Percentiles rank a stretch among this genome's conserved stretches.
Evolutionary conservation across 1,139 yeast genomes (phyloP).

Genomic region (Pneumocystis canis): DNA sequence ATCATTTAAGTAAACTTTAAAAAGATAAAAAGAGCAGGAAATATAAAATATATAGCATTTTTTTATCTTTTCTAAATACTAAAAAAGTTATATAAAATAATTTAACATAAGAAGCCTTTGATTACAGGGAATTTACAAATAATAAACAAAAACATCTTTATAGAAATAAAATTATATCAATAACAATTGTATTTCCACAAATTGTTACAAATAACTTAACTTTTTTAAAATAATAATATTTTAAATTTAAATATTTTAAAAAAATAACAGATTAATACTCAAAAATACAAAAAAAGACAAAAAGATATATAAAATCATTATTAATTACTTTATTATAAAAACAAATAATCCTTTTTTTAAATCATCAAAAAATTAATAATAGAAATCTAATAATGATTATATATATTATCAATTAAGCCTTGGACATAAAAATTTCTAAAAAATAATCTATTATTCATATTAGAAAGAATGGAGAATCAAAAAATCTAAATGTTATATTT

Average conservation of each 20-base stretch:
- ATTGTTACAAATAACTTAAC: conserved; percentile 22
- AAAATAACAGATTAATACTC: not conserved
- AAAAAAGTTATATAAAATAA: conserved; percentile 9
- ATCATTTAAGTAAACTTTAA: not conserved
- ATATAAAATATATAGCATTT: conserved; percentile 6
- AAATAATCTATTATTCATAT: not conserved
- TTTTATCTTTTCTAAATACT: conserved; percentile 7
- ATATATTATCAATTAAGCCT: not conserved
- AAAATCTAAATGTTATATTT: not conserved
- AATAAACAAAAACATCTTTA: not conserved
- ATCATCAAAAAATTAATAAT: not conserved
- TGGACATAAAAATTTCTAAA: not conserved
- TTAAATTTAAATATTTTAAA: not conserved
- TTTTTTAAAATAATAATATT: conserved; percentile 11
- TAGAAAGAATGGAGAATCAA: not conserved
- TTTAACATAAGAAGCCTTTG: conserved; percentile 10
- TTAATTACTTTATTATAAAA: not conserved
- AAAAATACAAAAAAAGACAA: not conserved
- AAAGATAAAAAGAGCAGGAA: conserved; percentile 9
- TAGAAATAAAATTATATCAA: conserved; percentile 1
- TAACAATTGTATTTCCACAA: conserved; percentile 10
- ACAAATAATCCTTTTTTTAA: not conserved
- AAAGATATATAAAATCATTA: not conserved
- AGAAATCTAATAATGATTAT: not conserved
- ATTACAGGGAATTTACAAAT: conserved; percentile 7